Percentiles rank a stretch among this genome's conserved stretches.
Conservation (phyloP, 2,329 filamentous ascomycete species). For the Cercospora beticola region DNA sequence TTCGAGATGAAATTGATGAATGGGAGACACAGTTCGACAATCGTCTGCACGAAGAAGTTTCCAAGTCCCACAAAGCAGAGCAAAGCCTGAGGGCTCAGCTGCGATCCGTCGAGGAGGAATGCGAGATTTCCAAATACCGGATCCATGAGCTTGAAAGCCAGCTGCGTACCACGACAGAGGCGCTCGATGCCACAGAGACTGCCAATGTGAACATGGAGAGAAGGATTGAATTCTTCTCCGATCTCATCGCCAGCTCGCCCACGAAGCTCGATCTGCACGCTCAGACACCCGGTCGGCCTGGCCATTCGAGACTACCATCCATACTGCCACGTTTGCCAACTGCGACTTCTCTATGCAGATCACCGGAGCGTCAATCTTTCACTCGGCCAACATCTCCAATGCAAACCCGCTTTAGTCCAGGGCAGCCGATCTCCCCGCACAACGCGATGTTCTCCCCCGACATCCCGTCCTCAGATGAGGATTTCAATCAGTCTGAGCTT, state of each 20-base stretch:
- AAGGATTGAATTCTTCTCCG: slow-evolving; percentile 41
- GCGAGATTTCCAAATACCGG: slow-evolving; percentile 33
- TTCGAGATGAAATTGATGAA: slow-evolving; percentile 39
- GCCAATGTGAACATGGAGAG: slow-evolving; percentile 42
- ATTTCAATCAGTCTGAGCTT: slow-evolving; percentile 13
- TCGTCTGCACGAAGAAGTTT: slow-evolving; percentile 37
- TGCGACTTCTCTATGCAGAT: slow-evolving; percentile 31
- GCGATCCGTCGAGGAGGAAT: slow-evolving; percentile 33
- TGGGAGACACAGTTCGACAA: slow-evolving; percentile 42
- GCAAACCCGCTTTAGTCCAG: slow-evolving; percentile 12
- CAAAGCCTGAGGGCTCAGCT: slow-evolving; percentile 33
- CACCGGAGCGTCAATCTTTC: slow-evolving; percentile 28
- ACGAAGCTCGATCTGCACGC: slow-evolving; percentile 39
- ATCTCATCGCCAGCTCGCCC: slow-evolving; percentile 40
- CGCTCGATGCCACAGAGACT: slow-evolving; percentile 37
- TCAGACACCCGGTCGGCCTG: slow-evolving; percentile 29
- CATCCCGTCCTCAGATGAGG: slow-evolving; percentile 21
- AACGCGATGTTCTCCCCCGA: slow-evolving; percentile 24
- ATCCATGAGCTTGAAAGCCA: slow-evolving; percentile 39
- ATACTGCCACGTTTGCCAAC: slow-evolving; percentile 40
- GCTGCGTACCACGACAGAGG: slow-evolving; percentile 34
- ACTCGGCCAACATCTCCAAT: slow-evolving; percentile 22
- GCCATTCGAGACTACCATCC: slow-evolving; percentile 36
- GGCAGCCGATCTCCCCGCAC: slow-evolving; percentile 18
- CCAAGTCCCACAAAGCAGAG: slow-evolving; percentile 34